Percentiles rank a stretch among this genome's conserved stretches.
phyloP scores from a whole-genome alignment of 768 basidiomycete genomes.

The Boletales sp. region DNA sequence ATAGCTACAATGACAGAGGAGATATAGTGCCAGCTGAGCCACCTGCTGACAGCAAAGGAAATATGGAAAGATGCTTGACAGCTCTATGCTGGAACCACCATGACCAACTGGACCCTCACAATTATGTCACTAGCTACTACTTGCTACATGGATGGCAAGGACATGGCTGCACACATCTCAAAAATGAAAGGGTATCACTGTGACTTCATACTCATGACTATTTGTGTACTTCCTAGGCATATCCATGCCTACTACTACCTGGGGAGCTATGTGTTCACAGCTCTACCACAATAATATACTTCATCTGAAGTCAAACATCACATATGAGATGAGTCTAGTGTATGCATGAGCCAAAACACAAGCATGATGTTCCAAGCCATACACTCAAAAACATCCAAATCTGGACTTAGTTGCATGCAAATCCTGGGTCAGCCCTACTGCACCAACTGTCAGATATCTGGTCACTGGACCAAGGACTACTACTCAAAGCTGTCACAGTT shows the following conservation, averaged over 20 bases:
- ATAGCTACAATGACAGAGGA: not conserved
- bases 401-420: too few relatives aligned
- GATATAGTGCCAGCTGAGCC: not conserved
- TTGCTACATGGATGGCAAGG: not conserved
- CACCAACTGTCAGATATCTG: not conserved
- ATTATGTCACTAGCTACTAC: not conserved
- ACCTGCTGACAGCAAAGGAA: not conserved
- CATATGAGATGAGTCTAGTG: conserved; percentile 2
- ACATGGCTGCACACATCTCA: not conserved
- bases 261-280: conserved; percentile 15
- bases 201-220: too few relatives aligned
- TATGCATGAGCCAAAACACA: not conserved
- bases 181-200: not conserved
- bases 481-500: too few relatives aligned
- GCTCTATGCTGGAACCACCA: not conserved
- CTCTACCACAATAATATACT: conserved; percentile 9
- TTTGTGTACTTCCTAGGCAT: conserved; percentile 11
- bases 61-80: not conserved
- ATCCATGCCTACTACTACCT: conserved; percentile 9
- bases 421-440: not conserved
- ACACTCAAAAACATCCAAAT: too few relatives aligned
- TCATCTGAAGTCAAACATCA: conserved; percentile 1
- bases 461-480: not conserved
- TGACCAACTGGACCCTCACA: not conserved
- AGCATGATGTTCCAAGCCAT: too few relatives aligned